phyloP scores from a whole-genome alignment of 2,329 filamentous ascomycete genomes.

The Colletotrichum costaricense region DNA sequence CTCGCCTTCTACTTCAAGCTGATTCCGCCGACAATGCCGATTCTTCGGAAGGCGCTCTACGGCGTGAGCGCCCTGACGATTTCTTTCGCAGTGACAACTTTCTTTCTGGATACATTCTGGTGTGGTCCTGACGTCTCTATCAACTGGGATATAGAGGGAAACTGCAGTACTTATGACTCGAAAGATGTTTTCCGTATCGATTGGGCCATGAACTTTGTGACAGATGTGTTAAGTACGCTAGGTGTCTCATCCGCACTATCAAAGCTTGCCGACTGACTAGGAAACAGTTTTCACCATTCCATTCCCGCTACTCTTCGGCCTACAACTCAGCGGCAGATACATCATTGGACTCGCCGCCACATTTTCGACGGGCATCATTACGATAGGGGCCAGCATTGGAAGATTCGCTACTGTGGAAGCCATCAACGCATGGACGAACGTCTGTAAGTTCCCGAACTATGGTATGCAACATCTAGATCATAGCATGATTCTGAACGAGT shows the following conservation, averaged over 20 bases:
- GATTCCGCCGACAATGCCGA: slow-evolving; percentile 41
- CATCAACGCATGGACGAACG: slow-evolving; percentile 38
- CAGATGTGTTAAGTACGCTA: slow-evolving; percentile 39
- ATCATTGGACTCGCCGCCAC: slow-evolving; percentile 38
- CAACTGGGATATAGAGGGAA: slow-evolving; percentile 41
- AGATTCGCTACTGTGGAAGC: slow-evolving; percentile 38
- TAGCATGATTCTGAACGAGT: neutral
- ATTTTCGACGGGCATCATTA: slow-evolving; percentile 38
- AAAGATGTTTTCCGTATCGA: slow-evolving; percentile 43
- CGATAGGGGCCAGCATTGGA: slow-evolving; percentile 38
- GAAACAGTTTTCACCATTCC: slow-evolving; percentile 38
- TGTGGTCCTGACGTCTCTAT: slow-evolving; percentile 42
- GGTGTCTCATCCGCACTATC: neutral
- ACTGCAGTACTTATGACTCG: slow-evolving; percentile 41
- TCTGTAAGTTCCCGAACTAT: slow-evolving; percentile 32
- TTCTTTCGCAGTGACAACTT: slow-evolving; percentile 40
- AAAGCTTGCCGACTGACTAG: neutral
- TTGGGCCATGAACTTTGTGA: slow-evolving; percentile 43
- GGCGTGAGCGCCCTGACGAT: slow-evolving; percentile 38
- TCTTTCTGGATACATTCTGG: slow-evolving; percentile 45
- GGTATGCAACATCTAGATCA: too few species aligned
- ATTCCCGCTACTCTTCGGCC: slow-evolving; percentile 36
- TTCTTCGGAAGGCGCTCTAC: slow-evolving; percentile 40
- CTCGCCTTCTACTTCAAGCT: slow-evolving; percentile 44
- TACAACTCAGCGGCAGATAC: slow-evolving; percentile 37